Evolutionary conservation across 768 basidiomycete genomes (phyloP).

Genomic region (Pisolithus orientalis): DNA sequence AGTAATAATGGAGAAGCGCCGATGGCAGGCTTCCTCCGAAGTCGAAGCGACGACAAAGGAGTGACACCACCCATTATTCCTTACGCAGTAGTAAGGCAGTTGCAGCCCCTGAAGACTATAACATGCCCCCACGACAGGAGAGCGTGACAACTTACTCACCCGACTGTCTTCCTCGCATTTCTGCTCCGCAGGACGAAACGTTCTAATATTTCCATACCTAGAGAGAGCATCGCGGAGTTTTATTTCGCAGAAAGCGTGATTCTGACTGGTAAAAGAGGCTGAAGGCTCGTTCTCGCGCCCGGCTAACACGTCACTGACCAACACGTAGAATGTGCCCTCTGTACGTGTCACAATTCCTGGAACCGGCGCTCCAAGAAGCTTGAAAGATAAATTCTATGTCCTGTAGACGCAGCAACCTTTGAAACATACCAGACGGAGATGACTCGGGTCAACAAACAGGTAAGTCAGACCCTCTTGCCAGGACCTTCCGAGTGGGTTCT

Average conservation of each 20-base stretch:
- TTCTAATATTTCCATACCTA: slow-evolving; percentile 28
- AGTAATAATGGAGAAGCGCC: not conserved
- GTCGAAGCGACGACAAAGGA: slow-evolving; percentile 3
- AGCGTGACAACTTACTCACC: slow-evolving; percentile 14
- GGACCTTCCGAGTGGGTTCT: not conserved
- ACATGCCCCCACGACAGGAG: no score
- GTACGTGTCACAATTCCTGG: slow-evolving; percentile 46
- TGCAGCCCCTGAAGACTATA: not conserved
- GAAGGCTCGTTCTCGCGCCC: slow-evolving; percentile 18
- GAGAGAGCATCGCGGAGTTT: slow-evolving; percentile 24
- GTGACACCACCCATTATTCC: slow-evolving; percentile 1
- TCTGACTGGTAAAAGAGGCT: slow-evolving; percentile 8
- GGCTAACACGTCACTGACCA: slow-evolving; percentile 26
- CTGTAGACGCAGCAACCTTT: not conserved
- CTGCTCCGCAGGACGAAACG: slow-evolving; percentile 21
- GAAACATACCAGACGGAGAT: slow-evolving; percentile 38
- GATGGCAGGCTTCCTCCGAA: slow-evolving; percentile 1
- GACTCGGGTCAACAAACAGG: slow-evolving; percentile 39
- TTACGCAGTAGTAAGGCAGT: not conserved
- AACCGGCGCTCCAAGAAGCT: slow-evolving; percentile 42
- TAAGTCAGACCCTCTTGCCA: slow-evolving; percentile 32
- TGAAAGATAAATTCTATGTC: slow-evolving; percentile 21
- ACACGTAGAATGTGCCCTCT: slow-evolving; percentile 47
- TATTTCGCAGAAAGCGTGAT: slow-evolving; percentile 18
- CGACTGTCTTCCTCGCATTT: slow-evolving; percentile 19